A percentile compares a stretch with the other conserved stretches of the same genome.
Evolutionary conservation across 305 asterid species (phyloP).

Genomic region (Ajuga reptans): DNA sequence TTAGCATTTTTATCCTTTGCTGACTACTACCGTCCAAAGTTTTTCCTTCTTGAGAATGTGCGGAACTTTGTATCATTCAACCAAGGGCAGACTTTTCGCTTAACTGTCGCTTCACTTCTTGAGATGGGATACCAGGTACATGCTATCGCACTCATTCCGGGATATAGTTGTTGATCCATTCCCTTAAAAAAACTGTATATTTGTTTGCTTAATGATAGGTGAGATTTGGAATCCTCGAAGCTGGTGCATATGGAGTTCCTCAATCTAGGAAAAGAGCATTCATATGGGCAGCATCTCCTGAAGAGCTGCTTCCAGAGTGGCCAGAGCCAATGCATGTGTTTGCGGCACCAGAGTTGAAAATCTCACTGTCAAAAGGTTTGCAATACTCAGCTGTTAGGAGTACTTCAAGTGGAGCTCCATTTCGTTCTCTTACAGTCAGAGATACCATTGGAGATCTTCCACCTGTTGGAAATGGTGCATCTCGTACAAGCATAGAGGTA

Average conservation of each 20-base stretch:
- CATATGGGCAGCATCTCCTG: constrained; percentile 98
- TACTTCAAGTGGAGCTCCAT: constrained; percentile 81
- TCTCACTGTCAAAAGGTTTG: constrained; percentile 45
- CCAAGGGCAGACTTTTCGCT: constrained; percentile 58
- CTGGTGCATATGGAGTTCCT: constrained; percentile 95
- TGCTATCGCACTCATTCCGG: neutral
- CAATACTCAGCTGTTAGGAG: constrained; percentile 80
- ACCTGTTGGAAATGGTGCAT: constrained; percentile 74
- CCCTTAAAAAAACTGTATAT: neutral
- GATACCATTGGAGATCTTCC: constrained; percentile 97
- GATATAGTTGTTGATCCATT: neutral
- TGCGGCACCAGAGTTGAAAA: constrained; percentile 68
- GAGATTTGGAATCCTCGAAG: constrained; percentile 94
- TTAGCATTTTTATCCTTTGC: constrained; percentile 60
- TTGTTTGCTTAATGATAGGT: constrained; percentile 32
- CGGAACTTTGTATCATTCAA: constrained; percentile 58
- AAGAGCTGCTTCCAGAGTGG: constrained; percentile 90
- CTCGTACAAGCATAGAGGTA: constrained; percentile 43
- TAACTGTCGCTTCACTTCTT: constrained; percentile 59
- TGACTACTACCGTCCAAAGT: constrained; percentile 55
- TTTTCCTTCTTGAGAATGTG: constrained; percentile 65
- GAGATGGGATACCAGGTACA: constrained; percentile 71
- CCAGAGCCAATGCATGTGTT: constrained; percentile 99
- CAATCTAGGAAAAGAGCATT: constrained; percentile 96
- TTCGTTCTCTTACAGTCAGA: constrained; percentile 86